Conservation (phyloP, 2,329 filamentous ascomycete genomes). For the Teratosphaeria gauchensis region DNA sequence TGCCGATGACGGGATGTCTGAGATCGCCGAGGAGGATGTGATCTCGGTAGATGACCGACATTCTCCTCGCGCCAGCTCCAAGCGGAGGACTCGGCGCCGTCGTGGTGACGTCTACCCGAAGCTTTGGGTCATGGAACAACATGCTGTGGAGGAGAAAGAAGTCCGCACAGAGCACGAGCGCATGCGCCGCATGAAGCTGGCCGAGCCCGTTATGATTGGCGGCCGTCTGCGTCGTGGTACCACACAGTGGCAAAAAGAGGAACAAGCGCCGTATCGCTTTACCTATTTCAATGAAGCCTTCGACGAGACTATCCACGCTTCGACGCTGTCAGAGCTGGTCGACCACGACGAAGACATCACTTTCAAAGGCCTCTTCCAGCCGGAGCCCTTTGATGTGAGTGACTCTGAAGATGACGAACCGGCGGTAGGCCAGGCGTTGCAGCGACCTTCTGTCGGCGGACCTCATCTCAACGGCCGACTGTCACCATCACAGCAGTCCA, state of each 20-base stretch:
- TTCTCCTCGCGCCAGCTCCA: background rate
- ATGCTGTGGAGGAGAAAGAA: conserved; percentile 85
- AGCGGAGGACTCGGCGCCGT: background rate
- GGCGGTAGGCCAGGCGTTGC: conserved; percentile 7
- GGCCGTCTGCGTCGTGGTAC: conserved; percentile 71
- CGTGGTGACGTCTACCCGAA: background rate
- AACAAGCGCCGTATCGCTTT: conserved; percentile 86
- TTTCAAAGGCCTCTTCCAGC: conserved; percentile 83
- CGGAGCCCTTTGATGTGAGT: conserved; percentile 66
- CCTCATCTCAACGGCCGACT: conserved; percentile 1
- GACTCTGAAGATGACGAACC: conserved; percentile 57
- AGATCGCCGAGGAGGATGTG: conserved; percentile 68
- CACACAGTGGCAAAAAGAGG: conserved; percentile 78
- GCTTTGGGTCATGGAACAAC: conserved; percentile 62
- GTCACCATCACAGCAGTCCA: background rate
- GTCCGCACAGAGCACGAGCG: conserved; percentile 52
- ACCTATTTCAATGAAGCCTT: conserved; percentile 99
- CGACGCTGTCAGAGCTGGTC: conserved; percentile 85
- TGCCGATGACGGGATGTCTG: conserved; percentile 59
- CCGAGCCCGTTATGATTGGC: conserved; percentile 84
- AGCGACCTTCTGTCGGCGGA: background rate
- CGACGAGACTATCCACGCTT: conserved; percentile 88
- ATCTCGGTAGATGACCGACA: conserved; percentile 4
- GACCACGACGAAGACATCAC: conserved; percentile 62
- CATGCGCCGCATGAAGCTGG: conserved; percentile 79